Base-by-base conservation (phyloP, 352 stramenopile species). In the Globisporangium splendens region DNA sequence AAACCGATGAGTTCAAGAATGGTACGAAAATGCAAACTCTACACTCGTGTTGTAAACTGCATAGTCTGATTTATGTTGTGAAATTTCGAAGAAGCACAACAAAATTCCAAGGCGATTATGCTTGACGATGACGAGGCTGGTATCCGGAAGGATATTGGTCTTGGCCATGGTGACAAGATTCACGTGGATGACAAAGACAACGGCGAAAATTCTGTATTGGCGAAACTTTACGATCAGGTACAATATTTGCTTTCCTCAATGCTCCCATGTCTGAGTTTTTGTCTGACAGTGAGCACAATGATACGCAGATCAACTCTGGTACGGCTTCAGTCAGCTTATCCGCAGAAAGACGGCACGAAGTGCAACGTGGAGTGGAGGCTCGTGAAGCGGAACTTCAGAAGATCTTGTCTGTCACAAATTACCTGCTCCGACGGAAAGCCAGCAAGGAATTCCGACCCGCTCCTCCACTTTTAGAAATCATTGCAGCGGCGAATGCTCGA, bases 161-260 rank as follows among this genome's bases (percentile, higher is more conserved):
- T 96, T 28, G 77, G 74, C 46, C 85, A 96, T 60, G 86, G 86
- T 70, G 86, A 96, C 62, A 96, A 96, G 65, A 92, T 96, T 59
- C 85, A 96, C 52, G 82, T 96, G 31, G 84, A 92, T 35, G 84
- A 96, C 60, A 88, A 79, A 44, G 72, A 83, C 20, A 83, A 89
- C 59, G 83, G 86, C 3, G 73, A 83, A 49, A 84, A 86, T 49
- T 93, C 84, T 41, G 83, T 93, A 13, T 64, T 96, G 11, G 83
- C 76, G 3, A 92, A 89, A 55, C 73, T 96, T 5, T 83, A 87
- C 38, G 75, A 94, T 22, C 84, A 93, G 75, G 83, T 93, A 71
- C 13, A 14, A 54, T 13, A 17, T 54, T 14, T 38, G 0, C 6
- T 21, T 3, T 12, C 48, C n/a, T 42, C 48, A 20, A 35, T 51